Conservation (phyloP, 2,329 filamentous ascomycete genomes). For the Epichloe uncinata region DNA sequence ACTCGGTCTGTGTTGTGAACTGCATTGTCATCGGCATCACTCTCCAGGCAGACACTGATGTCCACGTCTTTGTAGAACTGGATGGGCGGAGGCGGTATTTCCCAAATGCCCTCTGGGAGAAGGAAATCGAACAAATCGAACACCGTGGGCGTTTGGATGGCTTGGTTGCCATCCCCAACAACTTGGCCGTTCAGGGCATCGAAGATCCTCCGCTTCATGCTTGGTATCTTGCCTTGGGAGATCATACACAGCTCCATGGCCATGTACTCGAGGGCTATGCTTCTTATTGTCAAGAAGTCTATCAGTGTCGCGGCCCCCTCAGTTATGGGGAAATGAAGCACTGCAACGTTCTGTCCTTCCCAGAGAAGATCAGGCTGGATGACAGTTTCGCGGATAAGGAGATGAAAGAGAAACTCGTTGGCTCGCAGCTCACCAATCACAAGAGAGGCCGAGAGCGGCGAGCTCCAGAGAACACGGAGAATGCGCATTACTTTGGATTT, state of each 20-base stretch:
- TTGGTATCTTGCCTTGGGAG: constrained; percentile 55
- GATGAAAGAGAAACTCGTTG: constrained; percentile 66
- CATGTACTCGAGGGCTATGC: constrained; percentile 71
- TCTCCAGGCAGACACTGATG: constrained; percentile 48
- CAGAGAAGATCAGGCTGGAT: constrained; percentile 57
- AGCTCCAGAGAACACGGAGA: constrained; percentile 70
- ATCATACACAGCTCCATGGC: constrained; percentile 73
- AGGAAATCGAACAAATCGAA: constrained; percentile 94
- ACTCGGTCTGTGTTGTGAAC: constrained; percentile 60
- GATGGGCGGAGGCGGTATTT: constrained; percentile 37
- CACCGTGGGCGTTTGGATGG: constrained; percentile 57
- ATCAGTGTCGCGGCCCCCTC: constrained; percentile 56
- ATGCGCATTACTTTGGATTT: constrained; percentile 60
- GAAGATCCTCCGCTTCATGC: constrained; percentile 54
- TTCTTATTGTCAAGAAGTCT: constrained; percentile 66
- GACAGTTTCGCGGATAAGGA: constrained; percentile 59
- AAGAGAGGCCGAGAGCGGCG: constrained; percentile 60
- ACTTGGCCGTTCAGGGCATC: constrained; percentile 69
- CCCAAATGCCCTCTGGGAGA: constrained; percentile 36
- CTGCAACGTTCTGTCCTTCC: constrained; percentile 51
- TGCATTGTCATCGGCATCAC: constrained; percentile 40
- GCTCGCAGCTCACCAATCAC: constrained; percentile 68
- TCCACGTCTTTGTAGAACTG: constrained; percentile 53
- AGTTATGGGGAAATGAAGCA: constrained; percentile 54
- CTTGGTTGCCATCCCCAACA: constrained; percentile 50